A percentile compares a stretch with the other conserved stretches of the same genome.
Conservation (phyloP, 495 filamentous ascomycete species). For the Glutinoglossum americanum region DNA sequence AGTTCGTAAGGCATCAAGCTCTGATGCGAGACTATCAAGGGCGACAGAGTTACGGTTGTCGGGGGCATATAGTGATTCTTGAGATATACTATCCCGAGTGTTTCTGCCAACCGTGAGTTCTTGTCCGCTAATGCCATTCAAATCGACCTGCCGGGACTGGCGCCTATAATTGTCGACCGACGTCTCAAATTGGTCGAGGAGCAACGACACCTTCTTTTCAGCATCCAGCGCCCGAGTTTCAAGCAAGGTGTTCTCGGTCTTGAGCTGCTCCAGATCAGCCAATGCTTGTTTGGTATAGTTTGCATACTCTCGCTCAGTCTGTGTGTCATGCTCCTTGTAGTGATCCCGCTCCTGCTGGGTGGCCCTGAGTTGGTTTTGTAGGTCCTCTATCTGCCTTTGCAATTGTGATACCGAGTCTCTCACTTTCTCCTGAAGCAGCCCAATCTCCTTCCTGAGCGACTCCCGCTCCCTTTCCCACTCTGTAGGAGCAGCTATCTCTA, state of each 20-base stretch:
- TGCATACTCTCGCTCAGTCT: constrained; percentile 34
- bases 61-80: constrained; percentile 7
- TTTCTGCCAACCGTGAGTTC: constrained; percentile 19
- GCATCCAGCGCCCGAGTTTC: constrained; percentile 72
- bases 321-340: constrained; percentile 31
- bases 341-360: constrained; percentile 47
- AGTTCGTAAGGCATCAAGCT: constrained; percentile 67
- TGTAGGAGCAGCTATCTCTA: constrained; percentile 22
- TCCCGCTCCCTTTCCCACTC: constrained; percentile 61
- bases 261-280: constrained; percentile 56
- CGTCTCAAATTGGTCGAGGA: constrained; percentile 81
- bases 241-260: constrained; percentile 55
- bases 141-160: constrained; percentile 34
- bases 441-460: constrained; percentile 40
- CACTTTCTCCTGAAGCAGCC: constrained; percentile 42
- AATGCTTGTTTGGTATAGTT: constrained; percentile 32
- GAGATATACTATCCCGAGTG: constrained; percentile 8
- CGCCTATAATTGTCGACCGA: constrained; percentile 90
- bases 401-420: constrained; percentile 39
- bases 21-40: constrained; percentile 72
- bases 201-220: constrained; percentile 75
- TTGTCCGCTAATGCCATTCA: constrained; percentile 6
- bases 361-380: constrained; percentile 43
- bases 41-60: constrained; percentile 63
- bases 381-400: constrained; percentile 43